phyloP scores from a whole-genome alignment of 176 grass and related monocot genomes.

The Aegilops speltoides region DNA sequence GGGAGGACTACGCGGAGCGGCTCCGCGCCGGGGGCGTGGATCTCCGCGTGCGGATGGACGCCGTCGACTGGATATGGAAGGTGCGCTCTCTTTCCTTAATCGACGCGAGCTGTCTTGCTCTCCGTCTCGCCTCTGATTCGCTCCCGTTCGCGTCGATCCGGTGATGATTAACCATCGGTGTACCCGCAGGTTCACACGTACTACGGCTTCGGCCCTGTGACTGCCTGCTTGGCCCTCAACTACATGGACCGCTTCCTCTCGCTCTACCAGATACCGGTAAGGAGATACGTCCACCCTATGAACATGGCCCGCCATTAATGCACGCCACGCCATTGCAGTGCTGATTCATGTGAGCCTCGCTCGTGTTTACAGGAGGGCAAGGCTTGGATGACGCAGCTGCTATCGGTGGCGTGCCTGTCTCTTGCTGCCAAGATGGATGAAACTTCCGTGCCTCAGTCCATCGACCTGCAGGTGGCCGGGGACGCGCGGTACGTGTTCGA shows the following conservation, averaged over 20 bases:
- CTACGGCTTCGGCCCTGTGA: slow-evolving; percentile 73
- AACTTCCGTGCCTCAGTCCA: slow-evolving; percentile 54
- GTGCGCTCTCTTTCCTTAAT: slow-evolving; percentile 29
- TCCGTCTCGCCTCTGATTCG: background rate
- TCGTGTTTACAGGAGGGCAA: slow-evolving; percentile 66
- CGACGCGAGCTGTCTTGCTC: background rate
- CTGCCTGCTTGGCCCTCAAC: slow-evolving; percentile 66
- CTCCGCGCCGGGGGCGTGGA: slow-evolving; percentile 50
- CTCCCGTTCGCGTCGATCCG: background rate
- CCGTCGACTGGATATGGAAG: slow-evolving; percentile 96
- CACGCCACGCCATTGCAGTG: background rate
- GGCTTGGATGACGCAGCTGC: slow-evolving; percentile 81
- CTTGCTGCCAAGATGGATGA: slow-evolving; percentile 99
- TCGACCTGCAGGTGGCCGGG: slow-evolving; percentile 90
- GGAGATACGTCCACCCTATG: background rate
- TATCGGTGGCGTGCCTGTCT: slow-evolving; percentile 86
- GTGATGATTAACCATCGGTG: slow-evolving; percentile 9
- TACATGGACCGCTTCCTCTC: slow-evolving; percentile 99
- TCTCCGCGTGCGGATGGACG: slow-evolving; percentile 58
- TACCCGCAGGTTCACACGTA: slow-evolving; percentile 65
- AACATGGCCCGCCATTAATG: background rate
- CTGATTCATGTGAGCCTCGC: background rate
- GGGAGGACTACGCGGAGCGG: slow-evolving; percentile 71
- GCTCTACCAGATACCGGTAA: slow-evolving; percentile 79
- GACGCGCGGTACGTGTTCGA: slow-evolving; percentile 85